Conservation (phyloP, 1,284 basidiomycete species). For the Coniferiporia sulphurascens region DNA sequence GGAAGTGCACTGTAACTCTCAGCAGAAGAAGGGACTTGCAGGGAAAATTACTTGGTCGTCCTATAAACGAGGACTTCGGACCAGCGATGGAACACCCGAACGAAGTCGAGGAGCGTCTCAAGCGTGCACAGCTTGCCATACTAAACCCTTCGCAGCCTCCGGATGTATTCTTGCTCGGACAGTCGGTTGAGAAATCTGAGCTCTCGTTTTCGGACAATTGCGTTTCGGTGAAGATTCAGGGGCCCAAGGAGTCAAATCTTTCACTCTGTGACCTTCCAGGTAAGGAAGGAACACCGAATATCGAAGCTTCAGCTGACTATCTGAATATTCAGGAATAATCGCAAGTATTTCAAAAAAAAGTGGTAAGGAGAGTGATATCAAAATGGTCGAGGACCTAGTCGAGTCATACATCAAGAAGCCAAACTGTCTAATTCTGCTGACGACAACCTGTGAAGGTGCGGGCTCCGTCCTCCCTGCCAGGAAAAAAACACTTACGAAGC, state of each 20-base stretch:
- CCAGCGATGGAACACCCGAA: constrained; percentile 43
- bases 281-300: constrained; percentile 22
- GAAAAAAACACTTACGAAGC: no score
- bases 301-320: no score
- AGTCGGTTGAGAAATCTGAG: constrained; percentile 22
- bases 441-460: constrained; percentile 67
- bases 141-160: constrained; percentile 49
- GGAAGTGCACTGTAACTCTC: constrained; percentile 59
- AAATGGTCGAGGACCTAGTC: constrained; percentile 55
- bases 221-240: constrained; percentile 65
- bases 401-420: constrained; percentile 54
- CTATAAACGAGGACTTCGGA: constrained; percentile 48
- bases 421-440: constrained; percentile 64
- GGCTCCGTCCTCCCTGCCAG: no score
- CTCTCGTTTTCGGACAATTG: constrained; percentile 58
- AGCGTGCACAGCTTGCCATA: constrained; percentile 66
- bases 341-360: background rate
- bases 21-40: constrained; percentile 32
- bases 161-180: constrained; percentile 35
- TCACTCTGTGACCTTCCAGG: constrained; percentile 71
- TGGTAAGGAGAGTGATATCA: constrained; percentile 41
- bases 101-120: constrained; percentile 58
- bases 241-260: constrained; percentile 62
- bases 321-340: background rate
- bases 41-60: constrained; percentile 40